These are phyloP conservation scores for Pseudogymnoascus sp. DNA, from an alignment of 2,329 filamentous ascomycete genomes.

Conservation along the genomic window DNA sequence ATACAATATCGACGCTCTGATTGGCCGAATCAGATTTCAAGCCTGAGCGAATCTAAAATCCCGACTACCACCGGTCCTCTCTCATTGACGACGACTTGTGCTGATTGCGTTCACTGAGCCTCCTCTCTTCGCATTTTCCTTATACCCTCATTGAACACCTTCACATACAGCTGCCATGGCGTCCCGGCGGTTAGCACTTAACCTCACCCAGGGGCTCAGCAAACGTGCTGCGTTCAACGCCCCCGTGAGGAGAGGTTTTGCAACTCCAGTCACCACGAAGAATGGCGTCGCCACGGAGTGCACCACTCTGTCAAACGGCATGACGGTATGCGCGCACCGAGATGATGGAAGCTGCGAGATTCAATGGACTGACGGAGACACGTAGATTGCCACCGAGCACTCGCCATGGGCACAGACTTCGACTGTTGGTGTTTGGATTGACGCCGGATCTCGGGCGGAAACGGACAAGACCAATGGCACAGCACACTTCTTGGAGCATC, in stretches of 20 bases:
- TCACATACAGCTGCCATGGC: slow-evolving; percentile 54
- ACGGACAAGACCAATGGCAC: slow-evolving; percentile 98
- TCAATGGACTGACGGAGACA: slow-evolving; percentile 35
- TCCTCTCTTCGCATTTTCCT: slow-evolving; percentile 12
- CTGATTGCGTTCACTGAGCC: slow-evolving; percentile 10
- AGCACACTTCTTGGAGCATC: slow-evolving; percentile 98
- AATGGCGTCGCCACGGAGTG: slow-evolving; percentile 78
- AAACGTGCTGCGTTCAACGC: slow-evolving; percentile 75
- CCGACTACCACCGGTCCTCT: slow-evolving; percentile 11
- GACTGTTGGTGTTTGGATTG: slow-evolving; percentile 98
- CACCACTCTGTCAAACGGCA: slow-evolving; percentile 92
- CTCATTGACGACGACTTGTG: slow-evolving; percentile 10
- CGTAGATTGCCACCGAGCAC: slow-evolving; percentile 91
- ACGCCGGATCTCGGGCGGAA: slow-evolving; percentile 95
- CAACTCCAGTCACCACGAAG: slow-evolving; percentile 62
- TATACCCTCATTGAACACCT: slow-evolving; percentile 11
- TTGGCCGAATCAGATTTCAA: slow-evolving; percentile 16
- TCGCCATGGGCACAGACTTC: slow-evolving; percentile 97
- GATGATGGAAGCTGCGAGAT: slow-evolving; percentile 14
- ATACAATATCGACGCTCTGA: slow-evolving; percentile 10
- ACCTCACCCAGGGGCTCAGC: slow-evolving; percentile 83
- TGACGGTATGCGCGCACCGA: slow-evolving; percentile 58
- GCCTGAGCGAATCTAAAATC: slow-evolving; percentile 13
- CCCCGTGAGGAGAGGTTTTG: slow-evolving; percentile 77
- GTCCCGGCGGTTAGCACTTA: slow-evolving; percentile 93